These are phyloP conservation scores for Trichoderma parareesei DNA, from an alignment of 495 filamentous ascomycete genomes.

Conservation along the genomic window DNA sequence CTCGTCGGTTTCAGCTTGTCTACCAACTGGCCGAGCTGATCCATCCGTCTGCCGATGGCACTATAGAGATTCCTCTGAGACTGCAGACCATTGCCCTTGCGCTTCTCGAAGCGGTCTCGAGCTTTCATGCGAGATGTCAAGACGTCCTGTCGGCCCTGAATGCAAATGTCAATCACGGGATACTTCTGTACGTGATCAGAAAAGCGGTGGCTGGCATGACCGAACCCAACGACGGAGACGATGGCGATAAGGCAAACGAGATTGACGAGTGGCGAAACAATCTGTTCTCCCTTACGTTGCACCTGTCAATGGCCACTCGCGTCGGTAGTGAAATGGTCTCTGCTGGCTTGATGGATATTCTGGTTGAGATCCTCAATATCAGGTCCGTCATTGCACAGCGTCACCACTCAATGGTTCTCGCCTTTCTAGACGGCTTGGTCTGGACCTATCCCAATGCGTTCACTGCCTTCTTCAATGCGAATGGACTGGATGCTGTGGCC, in stretches of 20 bases:
- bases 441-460: conserved; percentile 76
- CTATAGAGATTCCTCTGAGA: conserved; percentile 56
- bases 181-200: conserved; percentile 87
- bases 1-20: conserved; percentile 77
- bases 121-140: conserved; percentile 62
- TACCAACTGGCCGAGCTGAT: conserved; percentile 90
- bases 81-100: conserved; percentile 78
- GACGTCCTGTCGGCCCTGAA: conserved; percentile 83
- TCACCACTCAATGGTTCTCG: conserved; percentile 68
- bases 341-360: conserved; percentile 77
- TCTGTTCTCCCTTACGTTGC: conserved; percentile 71
- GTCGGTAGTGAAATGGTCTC: conserved; percentile 69
- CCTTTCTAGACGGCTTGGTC: conserved; percentile 78
- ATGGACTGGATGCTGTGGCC: conserved; percentile 78
- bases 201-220: conserved; percentile 79
- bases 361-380: conserved; percentile 82
- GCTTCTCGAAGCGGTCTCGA: conserved; percentile 71
- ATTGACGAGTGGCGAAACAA: conserved; percentile 84
- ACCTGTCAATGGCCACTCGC: conserved; percentile 61
- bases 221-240: conserved; percentile 45
- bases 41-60: conserved; percentile 61
- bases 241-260: conserved; percentile 46
- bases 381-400: conserved; percentile 75
- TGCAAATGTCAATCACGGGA: conserved; percentile 90
- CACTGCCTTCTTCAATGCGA: conserved; percentile 64